A percentile compares a stretch with the other conserved stretches of the same genome.
Conservation (phyloP, 192 early-diverging fungal species). For the Coemansia sp. region DNA sequence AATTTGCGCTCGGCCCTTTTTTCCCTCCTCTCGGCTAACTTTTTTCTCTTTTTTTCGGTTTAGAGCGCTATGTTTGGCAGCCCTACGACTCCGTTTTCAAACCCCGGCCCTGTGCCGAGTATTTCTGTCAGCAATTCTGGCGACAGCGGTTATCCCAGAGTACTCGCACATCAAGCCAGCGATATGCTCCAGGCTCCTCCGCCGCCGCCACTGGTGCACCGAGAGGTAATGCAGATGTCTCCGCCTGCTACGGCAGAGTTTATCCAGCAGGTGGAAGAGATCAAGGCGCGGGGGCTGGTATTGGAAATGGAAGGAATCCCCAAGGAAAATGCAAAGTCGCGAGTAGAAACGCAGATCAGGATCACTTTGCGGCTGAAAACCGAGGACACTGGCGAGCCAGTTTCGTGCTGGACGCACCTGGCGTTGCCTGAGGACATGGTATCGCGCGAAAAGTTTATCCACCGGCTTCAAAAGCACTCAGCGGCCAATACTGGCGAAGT, state of each 20-base stretch:
- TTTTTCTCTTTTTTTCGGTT: background rate
- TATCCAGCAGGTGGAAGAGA: conserved; percentile 31
- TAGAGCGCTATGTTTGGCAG: conserved; percentile 32
- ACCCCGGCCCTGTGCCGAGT: conserved; percentile 9
- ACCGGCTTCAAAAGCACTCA: conserved; percentile 26
- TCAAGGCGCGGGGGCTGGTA: conserved; percentile 34
- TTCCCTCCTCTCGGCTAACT: background rate
- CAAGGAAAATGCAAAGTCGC: conserved; percentile 66
- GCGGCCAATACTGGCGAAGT: background rate
- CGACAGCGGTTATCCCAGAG: background rate
- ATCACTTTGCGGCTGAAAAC: conserved; percentile 80
- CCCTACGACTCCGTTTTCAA: conserved; percentile 8
- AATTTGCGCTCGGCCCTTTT: conserved; percentile 6
- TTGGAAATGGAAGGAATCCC: conserved; percentile 48
- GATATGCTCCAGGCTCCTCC: background rate
- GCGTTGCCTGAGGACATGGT: conserved; percentile 80
- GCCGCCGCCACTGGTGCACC: background rate
- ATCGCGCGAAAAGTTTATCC: conserved; percentile 70
- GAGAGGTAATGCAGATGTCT: background rate
- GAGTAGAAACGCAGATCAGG: conserved; percentile 95
- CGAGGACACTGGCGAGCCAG: conserved; percentile 61
- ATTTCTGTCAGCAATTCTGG: conserved; percentile 1
- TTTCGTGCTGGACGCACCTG: conserved; percentile 78
- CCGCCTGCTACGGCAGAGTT: conserved; percentile 25
- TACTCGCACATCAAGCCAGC: background rate